Conservation (phyloP, 768 basidiomycete species). For the Termitomyces sp. region DNA sequence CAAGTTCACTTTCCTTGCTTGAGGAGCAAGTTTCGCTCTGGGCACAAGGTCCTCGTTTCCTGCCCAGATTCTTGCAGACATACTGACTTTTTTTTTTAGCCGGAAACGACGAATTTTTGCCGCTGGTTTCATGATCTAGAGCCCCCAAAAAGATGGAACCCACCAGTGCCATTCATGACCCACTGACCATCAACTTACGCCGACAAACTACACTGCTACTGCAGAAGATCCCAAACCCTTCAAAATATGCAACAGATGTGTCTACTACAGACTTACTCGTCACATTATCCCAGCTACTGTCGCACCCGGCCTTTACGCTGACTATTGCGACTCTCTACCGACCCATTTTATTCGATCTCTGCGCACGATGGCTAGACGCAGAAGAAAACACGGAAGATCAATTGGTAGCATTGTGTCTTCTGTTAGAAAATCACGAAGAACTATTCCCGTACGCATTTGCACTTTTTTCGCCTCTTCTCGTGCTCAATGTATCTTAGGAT, state of each 20-base stretch:
- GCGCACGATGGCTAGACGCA: conserved; percentile 75
- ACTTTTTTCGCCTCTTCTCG: conserved; percentile 7
- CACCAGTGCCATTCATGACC: conserved; percentile 42
- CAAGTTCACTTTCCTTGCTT: not conserved
- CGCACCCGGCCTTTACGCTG: conserved; percentile 58
- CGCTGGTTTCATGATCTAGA: conserved; percentile 5
- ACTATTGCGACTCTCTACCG: conserved; percentile 63
- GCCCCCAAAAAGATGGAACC: conserved; percentile 10
- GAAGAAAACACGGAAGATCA: conserved; percentile 45
- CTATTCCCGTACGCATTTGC: conserved; percentile 57
- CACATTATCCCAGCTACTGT: conserved; percentile 57
- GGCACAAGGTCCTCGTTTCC: not conserved
- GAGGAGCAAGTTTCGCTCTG: not conserved
- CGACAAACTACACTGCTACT: conserved; percentile 50
- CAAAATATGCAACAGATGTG: conserved; percentile 35
- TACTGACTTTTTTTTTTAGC: not conserved
- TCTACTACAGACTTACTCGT: conserved; percentile 42
- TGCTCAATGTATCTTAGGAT: conserved; percentile 37
- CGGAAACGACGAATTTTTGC: not conserved
- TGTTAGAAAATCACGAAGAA: conserved; percentile 69
- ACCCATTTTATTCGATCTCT: conserved; percentile 77
- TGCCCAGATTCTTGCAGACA: not conserved
- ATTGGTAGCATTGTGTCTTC: conserved; percentile 54
- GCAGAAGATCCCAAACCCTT: conserved; percentile 37
- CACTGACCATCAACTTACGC: conserved; percentile 54